A percentile compares a stretch with the other conserved stretches of the same genome.
Evolutionary conservation across 2,329 filamentous ascomycete species (phyloP).

Genomic region (Fusarium tuaranense): DNA sequence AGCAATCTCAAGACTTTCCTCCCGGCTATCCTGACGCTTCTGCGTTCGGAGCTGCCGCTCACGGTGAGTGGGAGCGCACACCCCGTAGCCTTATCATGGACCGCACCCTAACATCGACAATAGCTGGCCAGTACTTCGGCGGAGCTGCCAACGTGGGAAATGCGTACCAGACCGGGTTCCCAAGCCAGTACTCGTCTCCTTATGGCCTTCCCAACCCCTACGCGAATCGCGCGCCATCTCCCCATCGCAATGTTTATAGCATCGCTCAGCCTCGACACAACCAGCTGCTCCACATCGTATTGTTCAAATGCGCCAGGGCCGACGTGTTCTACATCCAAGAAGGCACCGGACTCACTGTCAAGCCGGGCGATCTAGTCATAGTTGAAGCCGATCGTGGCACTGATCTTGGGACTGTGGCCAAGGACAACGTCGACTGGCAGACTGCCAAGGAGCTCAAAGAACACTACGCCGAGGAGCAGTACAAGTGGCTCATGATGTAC

Average conservation of each 20-base stretch:
- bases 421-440: conserved; percentile 88
- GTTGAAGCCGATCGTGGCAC: conserved; percentile 97
- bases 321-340: conserved; percentile 98
- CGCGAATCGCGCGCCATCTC: conserved; percentile 66
- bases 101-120: conserved; percentile 4
- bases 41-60: conserved; percentile 52
- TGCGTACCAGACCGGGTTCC: conserved; percentile 45
- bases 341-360: conserved; percentile 90
- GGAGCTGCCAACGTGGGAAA: conserved; percentile 40
- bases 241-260: conserved; percentile 71
- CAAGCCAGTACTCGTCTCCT: conserved; percentile 58
- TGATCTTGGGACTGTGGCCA: conserved; percentile 91
- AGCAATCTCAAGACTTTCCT: conserved; percentile 57
- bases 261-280: conserved; percentile 72
- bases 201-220: conserved; percentile 61
- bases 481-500: conserved; percentile 99
- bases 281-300: conserved; percentile 86
- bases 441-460: conserved; percentile 90
- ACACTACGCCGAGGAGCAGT: conserved; percentile 93
- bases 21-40: conserved; percentile 54
- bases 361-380: conserved; percentile 93
- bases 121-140: conserved; percentile 43
- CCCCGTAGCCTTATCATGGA: neutral
- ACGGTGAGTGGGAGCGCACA: conserved; percentile 51
- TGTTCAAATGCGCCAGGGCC: conserved; percentile 95